Evolutionary conservation across 2,329 filamentous ascomycete genomes (phyloP).

Genomic region (Colletotrichum caudatum): DNA sequence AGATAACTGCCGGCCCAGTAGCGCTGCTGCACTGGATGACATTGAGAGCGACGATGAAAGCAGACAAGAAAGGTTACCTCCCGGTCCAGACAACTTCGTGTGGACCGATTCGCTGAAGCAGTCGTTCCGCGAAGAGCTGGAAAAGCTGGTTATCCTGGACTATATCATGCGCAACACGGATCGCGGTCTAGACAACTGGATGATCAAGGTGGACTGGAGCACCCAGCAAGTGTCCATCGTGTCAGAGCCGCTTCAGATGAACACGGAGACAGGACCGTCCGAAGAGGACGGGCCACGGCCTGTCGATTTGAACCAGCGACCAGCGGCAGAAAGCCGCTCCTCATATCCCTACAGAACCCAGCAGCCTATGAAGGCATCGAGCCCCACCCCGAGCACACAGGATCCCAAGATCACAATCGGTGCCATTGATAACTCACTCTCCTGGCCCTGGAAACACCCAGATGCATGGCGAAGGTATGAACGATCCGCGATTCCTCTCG

Average conservation of each 20-base stretch:
- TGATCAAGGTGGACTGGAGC: conserved; percentile 95
- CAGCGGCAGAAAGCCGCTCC: conserved; percentile 54
- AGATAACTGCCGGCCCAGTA: conserved; percentile 42
- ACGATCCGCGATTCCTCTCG: background rate
- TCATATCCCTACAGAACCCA: conserved; percentile 80
- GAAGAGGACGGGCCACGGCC: conserved; percentile 71
- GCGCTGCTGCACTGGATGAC: conserved; percentile 49
- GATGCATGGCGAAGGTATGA: conserved; percentile 79
- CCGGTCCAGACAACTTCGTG: conserved; percentile 70
- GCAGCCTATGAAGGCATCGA: conserved; percentile 85
- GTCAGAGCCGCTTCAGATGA: conserved; percentile 79
- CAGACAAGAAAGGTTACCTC: conserved; percentile 52
- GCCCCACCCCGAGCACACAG: conserved; percentile 57
- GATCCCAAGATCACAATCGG: conserved; percentile 80
- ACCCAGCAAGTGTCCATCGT: conserved; percentile 86
- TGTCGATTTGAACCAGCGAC: conserved; percentile 63
- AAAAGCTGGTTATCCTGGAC: conserved; percentile 96
- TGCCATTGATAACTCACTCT: conserved; percentile 97
- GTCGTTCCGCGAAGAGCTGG: conserved; percentile 92
- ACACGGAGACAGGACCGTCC: conserved; percentile 65
- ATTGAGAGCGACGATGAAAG: conserved; percentile 66
- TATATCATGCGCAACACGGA: conserved; percentile 99
- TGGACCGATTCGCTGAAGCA: conserved; percentile 93
- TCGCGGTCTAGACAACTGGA: conserved; percentile 97
- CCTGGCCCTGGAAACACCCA: conserved; percentile 99